A percentile compares a stretch with the other conserved stretches of the same genome.
These are phyloP conservation scores for bread wheat (Triticum aestivum) DNA, from an alignment of 176 grass and related monocot species.

Conservation along the genomic window IWGSC_CS_RefSeq_v2.1 NC_057795.1:576799617-576800116, in stretches of 20 bases:
- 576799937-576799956: constrained; percentile 59
- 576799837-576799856: constrained; percentile 33
- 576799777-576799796: constrained; percentile 39
- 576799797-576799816: constrained; percentile 50
- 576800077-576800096: background rate
- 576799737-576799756: constrained; percentile 58
- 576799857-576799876: background rate
- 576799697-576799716: constrained; percentile 54
- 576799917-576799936: constrained; percentile 21
- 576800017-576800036: constrained; percentile 74
- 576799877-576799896: background rate
- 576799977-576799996: constrained; percentile 34
- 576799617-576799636: background rate
- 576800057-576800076: background rate
- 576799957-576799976: constrained; percentile 44
- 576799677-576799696: constrained; percentile 56
- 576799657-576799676: constrained; percentile 76
- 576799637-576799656: constrained; percentile 57
- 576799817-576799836: constrained; percentile 40
- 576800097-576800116: constrained; percentile 5
- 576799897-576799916: background rate
- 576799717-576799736: constrained; percentile 63
- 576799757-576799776: constrained; percentile 43
- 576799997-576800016: constrained; percentile 61
- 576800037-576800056: constrained; percentile 81